phyloP scores from a whole-genome alignment of 176 grass and related monocot species.

The Thalia dealbata region DNA sequence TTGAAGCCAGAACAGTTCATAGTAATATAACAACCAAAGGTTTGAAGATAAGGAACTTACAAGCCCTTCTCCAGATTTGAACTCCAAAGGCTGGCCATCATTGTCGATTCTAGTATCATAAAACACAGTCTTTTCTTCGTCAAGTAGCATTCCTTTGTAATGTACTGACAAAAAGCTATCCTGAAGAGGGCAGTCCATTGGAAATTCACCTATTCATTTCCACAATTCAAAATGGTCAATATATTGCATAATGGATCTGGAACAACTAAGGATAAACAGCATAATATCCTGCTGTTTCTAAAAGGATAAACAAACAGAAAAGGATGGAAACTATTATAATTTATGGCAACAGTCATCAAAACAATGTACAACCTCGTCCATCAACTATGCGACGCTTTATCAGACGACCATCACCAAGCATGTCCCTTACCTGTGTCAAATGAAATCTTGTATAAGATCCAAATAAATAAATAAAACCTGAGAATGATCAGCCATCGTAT shows the following conservation, averaged over 20 bases:
- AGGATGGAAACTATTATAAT: neutral
- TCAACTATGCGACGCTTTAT: conserved; percentile 87
- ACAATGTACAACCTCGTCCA: conserved; percentile 61
- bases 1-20: neutral
- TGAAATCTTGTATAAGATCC: neutral
- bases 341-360: conserved; percentile 20
- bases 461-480: neutral
- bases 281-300: neutral
- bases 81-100: conserved; percentile 78
- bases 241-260: neutral
- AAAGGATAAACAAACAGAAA: neutral
- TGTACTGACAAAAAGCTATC: conserved; percentile 94
- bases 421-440: conserved; percentile 89
- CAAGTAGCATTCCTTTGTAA: conserved; percentile 81
- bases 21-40: neutral
- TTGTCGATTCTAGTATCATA: conserved; percentile 89
- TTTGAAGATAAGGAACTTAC: conserved; percentile 31
- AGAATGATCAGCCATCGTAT: neutral
- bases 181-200: conserved; percentile 98
- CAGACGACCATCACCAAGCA: conserved; percentile 96
- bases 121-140: conserved; percentile 86
- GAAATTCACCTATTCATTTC: conserved; percentile 75
- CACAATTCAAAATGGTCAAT: neutral
- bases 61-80: conserved; percentile 93
- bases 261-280: neutral